These are phyloP conservation scores for Podospora comata DNA, from an alignment of 495 filamentous ascomycete species.

Conservation along the genomic window DNA sequence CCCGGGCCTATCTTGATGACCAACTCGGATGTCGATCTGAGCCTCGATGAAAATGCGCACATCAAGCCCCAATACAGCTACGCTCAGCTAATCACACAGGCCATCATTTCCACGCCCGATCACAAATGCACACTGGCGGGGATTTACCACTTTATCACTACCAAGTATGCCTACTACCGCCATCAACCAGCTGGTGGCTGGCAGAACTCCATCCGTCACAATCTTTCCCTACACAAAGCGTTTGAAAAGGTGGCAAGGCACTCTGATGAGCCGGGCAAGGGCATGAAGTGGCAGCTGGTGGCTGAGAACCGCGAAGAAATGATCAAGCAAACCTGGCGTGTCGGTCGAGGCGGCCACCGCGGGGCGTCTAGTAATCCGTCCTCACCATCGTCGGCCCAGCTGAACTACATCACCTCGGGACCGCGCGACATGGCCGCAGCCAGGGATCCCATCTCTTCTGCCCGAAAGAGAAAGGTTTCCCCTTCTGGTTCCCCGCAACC, in stretches of 20 bases:
- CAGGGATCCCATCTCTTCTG: constrained; percentile 36
- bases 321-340: constrained; percentile 46
- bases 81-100: constrained; percentile 94
- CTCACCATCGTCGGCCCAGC: constrained; percentile 47
- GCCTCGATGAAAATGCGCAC: constrained; percentile 74
- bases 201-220: constrained; percentile 98
- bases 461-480: constrained; percentile 53
- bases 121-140: constrained; percentile 82
- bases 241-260: constrained; percentile 89
- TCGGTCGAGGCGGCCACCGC: constrained; percentile 55
- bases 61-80: constrained; percentile 95
- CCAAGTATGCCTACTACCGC: constrained; percentile 86
- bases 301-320: constrained; percentile 74
- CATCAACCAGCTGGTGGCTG: constrained; percentile 71
- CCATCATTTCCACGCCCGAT: constrained; percentile 78
- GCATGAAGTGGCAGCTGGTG: constrained; percentile 96
- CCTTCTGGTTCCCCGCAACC: constrained; percentile 47
- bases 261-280: constrained; percentile 94
- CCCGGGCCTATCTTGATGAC: constrained; percentile 47
- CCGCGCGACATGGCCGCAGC: constrained; percentile 45
- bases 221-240: constrained; percentile 86
- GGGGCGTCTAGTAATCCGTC: constrained; percentile 54
- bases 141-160: constrained; percentile 89
- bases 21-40: constrained; percentile 69
- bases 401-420: constrained; percentile 48